Percentiles rank a stretch among this genome's conserved stretches.
Evolutionary conservation across 768 basidiomycete genomes (phyloP).

Genomic region (Suillus clintonianus): DNA sequence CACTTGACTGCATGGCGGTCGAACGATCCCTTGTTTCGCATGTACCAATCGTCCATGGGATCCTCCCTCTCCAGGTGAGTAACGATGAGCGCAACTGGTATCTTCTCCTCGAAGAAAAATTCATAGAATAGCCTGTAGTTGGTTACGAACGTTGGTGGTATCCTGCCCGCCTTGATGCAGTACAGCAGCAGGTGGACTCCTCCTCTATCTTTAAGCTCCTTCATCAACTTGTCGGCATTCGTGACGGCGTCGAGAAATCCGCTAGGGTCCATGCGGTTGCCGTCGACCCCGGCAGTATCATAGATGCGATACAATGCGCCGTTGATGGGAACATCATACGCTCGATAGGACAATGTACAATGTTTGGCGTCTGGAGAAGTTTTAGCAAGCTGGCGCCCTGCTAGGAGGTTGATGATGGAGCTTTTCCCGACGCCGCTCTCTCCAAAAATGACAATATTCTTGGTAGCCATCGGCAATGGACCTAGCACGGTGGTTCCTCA

Average conservation of each 20-base stretch:
- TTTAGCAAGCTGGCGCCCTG: conserved; percentile 27
- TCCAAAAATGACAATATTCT: conserved; percentile 16
- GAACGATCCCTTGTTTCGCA: conserved; percentile 9
- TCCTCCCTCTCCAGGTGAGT: conserved; percentile 31
- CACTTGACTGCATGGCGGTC: background rate
- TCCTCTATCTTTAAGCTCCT: conserved; percentile 22
- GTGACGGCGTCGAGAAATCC: conserved; percentile 27
- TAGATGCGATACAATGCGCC: conserved; percentile 17
- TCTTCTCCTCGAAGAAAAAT: conserved; percentile 37
- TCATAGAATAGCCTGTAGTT: conserved; percentile 38
- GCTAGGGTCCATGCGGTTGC: background rate
- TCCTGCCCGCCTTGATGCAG: conserved; percentile 30
- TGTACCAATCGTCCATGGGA: conserved; percentile 24
- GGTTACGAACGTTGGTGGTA: conserved; percentile 25
- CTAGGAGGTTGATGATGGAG: conserved; percentile 25
- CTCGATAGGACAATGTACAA: conserved; percentile 34
- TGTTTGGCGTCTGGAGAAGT: conserved; percentile 36
- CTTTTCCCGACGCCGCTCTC: conserved; percentile 5
- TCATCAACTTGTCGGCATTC: conserved; percentile 33
- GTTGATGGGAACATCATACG: conserved; percentile 26
- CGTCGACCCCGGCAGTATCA: conserved; percentile 1
- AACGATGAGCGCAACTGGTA: conserved; percentile 33
- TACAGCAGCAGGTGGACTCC: conserved; percentile 32
- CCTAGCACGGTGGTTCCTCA: background rate
- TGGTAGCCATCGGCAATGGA: background rate